These are phyloP conservation scores for Gossypium davidsonii DNA, from an alignment of 441 rosid genomes.

Conservation along the genomic window DNA sequence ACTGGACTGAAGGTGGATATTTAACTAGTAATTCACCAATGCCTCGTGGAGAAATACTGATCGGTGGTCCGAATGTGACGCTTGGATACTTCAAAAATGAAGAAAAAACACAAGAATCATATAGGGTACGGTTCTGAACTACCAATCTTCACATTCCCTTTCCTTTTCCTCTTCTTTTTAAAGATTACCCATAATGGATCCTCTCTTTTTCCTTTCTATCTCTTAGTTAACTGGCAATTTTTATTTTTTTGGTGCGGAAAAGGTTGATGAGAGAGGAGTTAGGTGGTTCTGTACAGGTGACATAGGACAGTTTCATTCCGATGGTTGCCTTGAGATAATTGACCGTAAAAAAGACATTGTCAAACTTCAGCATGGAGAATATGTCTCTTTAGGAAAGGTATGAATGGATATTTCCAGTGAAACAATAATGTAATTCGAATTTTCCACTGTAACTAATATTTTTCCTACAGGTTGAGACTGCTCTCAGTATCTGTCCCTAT, in stretches of 20 bases:
- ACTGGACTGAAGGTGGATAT: conserved; percentile 97
- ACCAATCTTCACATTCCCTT: not conserved
- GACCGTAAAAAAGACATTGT: conserved; percentile 94
- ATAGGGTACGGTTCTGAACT: conserved; percentile 48
- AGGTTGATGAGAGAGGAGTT: conserved; percentile 92
- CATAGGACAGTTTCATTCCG: conserved; percentile 78
- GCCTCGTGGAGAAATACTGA: conserved; percentile 94
- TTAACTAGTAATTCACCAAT: conserved; percentile 63
- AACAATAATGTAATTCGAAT: not conserved
- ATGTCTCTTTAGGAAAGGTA: conserved; percentile 95
- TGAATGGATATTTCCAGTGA: not conserved
- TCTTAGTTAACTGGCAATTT: not conserved
- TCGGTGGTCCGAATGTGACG: conserved; percentile 92
- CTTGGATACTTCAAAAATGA: conserved; percentile 88
- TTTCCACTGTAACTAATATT: conserved; percentile 11
- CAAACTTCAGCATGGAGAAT: conserved; percentile 96
- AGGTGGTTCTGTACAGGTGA: conserved; percentile 97
- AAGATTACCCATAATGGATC: not conserved
- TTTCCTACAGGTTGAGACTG: conserved; percentile 77
- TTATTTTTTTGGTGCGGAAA: conserved; percentile 15
- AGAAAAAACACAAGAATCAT: conserved; percentile 72
- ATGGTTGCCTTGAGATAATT: conserved; percentile 95
- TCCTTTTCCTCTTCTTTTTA: not conserved
- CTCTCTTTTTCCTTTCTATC: not conserved
- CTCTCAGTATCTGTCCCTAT: conserved; percentile 52